Conservation (phyloP, 805 yeast genomes). For the Kodamaea laetipori region DNA sequence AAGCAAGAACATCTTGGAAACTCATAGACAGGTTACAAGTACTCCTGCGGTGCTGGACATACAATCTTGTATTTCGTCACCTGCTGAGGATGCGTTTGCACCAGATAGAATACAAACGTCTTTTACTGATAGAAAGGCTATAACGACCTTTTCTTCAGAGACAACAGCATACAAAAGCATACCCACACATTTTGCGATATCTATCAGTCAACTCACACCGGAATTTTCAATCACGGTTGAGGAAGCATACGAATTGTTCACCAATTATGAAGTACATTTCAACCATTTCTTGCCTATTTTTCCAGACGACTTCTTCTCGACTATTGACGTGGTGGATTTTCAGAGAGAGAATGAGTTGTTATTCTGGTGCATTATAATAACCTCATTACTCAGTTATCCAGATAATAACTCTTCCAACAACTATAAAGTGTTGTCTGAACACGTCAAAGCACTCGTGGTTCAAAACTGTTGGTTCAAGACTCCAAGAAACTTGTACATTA, state of each 20-base stretch:
- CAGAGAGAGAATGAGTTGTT: conserved; percentile 34
- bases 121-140: too few species aligned
- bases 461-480: conserved; percentile 46
- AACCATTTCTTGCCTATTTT: conserved; percentile 36
- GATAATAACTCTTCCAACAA: conserved; percentile 16
- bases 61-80: conserved; percentile 17
- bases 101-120: not conserved
- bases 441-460: conserved; percentile 41
- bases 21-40: not conserved
- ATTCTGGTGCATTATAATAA: conserved; percentile 44
- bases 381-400: conserved; percentile 31
- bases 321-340: conserved; percentile 16
- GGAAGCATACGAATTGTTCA: conserved; percentile 17
- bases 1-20: conserved; percentile 3
- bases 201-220: conserved; percentile 4
- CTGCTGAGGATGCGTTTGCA: conserved; percentile 7
- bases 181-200: conserved; percentile 2
- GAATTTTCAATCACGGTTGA: conserved; percentile 14
- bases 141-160: not conserved
- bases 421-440: conserved; percentile 31
- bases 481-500: conserved; percentile 44
- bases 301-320: conserved; percentile 21
- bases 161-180: conserved; percentile 6
- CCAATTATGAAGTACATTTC: conserved; percentile 31
- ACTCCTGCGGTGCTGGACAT: conserved; percentile 18